Evolutionary conservation across 495 filamentous ascomycete genomes (phyloP).

Genomic region (Staphylotrichum longicolle): DNA sequence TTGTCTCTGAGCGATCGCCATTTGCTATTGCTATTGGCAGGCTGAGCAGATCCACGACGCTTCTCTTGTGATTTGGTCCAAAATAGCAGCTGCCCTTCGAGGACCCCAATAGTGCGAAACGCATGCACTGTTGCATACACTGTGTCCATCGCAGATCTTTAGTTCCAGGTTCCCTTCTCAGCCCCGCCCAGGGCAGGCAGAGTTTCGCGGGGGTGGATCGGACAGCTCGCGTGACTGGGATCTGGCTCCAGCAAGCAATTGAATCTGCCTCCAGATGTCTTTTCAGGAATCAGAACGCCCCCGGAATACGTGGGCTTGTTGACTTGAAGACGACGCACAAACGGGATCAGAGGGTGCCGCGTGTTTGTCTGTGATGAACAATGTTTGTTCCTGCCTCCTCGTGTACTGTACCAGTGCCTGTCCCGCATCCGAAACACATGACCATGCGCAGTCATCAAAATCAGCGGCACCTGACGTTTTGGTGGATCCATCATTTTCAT

Average conservation of each 20-base stretch:
- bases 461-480: background rate
- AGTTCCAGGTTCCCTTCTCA: too few relatives aligned
- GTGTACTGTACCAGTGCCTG: constrained; percentile 7
- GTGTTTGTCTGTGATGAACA: too few relatives aligned
- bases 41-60: too few relatives aligned
- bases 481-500: background rate
- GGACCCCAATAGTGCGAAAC: background rate
- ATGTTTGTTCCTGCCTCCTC: background rate
- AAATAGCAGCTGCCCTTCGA: too few relatives aligned
- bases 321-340: background rate
- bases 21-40: too few relatives aligned
- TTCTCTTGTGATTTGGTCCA: too few relatives aligned
- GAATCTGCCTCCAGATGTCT: too few relatives aligned
- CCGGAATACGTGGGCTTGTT: background rate
- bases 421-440: background rate
- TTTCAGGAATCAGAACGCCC: too few relatives aligned
- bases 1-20: too few relatives aligned
- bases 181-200: background rate
- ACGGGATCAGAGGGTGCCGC: too few relatives aligned
- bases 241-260: background rate
- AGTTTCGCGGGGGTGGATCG: background rate
- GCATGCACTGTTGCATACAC: background rate
- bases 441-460: background rate
- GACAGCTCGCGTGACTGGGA: constrained; percentile 4
- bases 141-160: constrained; percentile 19